Conservation (phyloP, 441 rosid genomes). For the Croton setiger region DNA sequence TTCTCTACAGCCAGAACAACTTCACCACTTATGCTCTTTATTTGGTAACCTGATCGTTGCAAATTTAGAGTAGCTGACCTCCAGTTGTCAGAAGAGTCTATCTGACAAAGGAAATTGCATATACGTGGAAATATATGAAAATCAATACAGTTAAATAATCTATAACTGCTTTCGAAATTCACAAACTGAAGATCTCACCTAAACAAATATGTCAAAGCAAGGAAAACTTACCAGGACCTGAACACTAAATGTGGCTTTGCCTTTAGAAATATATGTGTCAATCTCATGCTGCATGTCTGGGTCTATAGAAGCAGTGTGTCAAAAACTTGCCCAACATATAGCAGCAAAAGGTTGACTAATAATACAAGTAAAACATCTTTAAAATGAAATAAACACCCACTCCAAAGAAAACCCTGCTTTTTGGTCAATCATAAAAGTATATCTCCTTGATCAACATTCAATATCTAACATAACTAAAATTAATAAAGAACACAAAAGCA, state of each 20-base stretch:
- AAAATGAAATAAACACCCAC: background rate
- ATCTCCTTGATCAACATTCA: background rate
- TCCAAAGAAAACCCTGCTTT: background rate
- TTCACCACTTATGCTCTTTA: constrained; percentile 49
- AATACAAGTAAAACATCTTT: background rate
- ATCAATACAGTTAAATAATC: background rate
- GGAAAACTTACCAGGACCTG: constrained; percentile 57
- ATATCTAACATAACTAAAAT: constrained; percentile 6
- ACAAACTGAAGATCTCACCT: constrained; percentile 1
- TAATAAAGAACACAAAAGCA: background rate
- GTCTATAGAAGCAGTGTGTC: constrained; percentile 43
- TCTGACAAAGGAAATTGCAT: constrained; percentile 34
- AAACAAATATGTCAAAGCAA: constrained; percentile 11
- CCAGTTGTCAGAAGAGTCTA: constrained; percentile 79
- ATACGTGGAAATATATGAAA: background rate
- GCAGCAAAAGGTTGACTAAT: constrained; percentile 8
- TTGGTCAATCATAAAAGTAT: background rate
- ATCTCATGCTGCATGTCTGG: constrained; percentile 80
- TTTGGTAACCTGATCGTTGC: constrained; percentile 62
- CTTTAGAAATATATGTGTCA: constrained; percentile 47
- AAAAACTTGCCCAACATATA: constrained; percentile 16
- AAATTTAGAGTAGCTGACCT: constrained; percentile 54
- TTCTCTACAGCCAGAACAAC: constrained; percentile 50
- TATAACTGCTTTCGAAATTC: background rate
- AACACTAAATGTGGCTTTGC: constrained; percentile 65